phyloP scores from a whole-genome alignment of 768 basidiomycete species.

The Trametopsis cervina region DNA sequence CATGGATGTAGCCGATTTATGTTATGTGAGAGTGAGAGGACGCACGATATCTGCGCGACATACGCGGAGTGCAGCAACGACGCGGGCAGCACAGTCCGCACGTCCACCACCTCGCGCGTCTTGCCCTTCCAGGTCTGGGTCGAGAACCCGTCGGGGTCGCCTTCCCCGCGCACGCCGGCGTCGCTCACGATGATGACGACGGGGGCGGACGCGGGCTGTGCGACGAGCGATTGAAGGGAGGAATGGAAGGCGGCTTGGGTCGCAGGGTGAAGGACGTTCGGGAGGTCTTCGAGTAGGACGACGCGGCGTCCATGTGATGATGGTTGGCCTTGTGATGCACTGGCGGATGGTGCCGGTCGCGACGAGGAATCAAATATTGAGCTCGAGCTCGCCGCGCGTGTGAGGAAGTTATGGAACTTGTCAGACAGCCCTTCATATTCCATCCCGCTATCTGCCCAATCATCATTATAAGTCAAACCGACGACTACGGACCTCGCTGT shows the following conservation, averaged over 20 bases:
- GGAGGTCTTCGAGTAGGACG: slow-evolving; percentile 84
- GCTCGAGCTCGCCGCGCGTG: slow-evolving; percentile 43
- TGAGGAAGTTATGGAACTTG: slow-evolving; percentile 73
- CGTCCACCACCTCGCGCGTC: slow-evolving; percentile 52
- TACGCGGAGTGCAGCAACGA: slow-evolving; percentile 65
- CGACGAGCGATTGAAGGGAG: slow-evolving; percentile 45
- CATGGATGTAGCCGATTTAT: no score
- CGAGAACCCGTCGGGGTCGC: slow-evolving; percentile 39
- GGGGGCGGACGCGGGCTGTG: slow-evolving; percentile 38
- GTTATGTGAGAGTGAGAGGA: slow-evolving; percentile 7
- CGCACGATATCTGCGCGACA: slow-evolving; percentile 76
- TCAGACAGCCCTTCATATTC: slow-evolving; percentile 46
- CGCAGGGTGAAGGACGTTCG: slow-evolving; percentile 73
- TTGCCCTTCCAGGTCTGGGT: slow-evolving; percentile 38
- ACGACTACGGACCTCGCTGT: neutral
- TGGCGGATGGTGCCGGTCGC: neutral
- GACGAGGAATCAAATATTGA: slow-evolving; percentile 4
- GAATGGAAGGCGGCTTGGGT: slow-evolving; percentile 71
- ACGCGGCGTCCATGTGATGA: slow-evolving; percentile 35
- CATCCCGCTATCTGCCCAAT: slow-evolving; percentile 7
- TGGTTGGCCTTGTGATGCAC: neutral
- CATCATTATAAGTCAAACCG: neutral
- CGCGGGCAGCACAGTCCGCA: slow-evolving; percentile 63
- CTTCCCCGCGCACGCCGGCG: slow-evolving; percentile 69
- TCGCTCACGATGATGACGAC: slow-evolving; percentile 83